Conservation (phyloP, 2,329 filamentous ascomycete genomes). For the Ascochyta fabae region DNA sequence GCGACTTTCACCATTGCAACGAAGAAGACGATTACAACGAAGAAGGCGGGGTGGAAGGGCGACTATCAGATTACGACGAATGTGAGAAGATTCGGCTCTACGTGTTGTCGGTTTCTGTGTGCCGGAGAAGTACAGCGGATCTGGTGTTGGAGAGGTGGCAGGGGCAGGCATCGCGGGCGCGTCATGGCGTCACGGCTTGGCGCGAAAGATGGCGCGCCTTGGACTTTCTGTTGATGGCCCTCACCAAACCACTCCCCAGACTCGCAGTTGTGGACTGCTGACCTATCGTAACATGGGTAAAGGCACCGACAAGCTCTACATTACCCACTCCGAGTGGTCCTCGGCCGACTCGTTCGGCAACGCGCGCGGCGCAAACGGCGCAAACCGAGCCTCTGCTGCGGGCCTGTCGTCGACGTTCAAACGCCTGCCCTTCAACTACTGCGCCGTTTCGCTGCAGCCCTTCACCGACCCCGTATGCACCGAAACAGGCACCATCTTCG, state of each 20-base stretch:
- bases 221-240: slow-evolving; percentile 14
- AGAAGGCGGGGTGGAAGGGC: too few species aligned
- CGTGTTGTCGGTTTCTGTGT: too few species aligned
- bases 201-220: not conserved
- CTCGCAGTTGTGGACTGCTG: slow-evolving; percentile 4
- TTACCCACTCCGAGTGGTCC: slow-evolving; percentile 98
- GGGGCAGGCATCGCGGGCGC: not conserved
- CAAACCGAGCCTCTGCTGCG: slow-evolving; percentile 58
- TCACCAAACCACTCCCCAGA: not conserved
- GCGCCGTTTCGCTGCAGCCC: slow-evolving; percentile 92
- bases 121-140: too few species aligned
- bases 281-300: slow-evolving; percentile 42
- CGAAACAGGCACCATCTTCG: slow-evolving; percentile 84
- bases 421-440: slow-evolving; percentile 96
- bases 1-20: too few species aligned
- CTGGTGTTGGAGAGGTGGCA: not conserved
- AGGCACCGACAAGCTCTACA: slow-evolving; percentile 59
- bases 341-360: slow-evolving; percentile 88
- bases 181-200: not conserved
- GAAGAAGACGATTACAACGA: too few species aligned
- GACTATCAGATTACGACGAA: too few species aligned
- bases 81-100: too few species aligned
- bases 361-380: slow-evolving; percentile 72
- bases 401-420: slow-evolving; percentile 71
- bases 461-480: slow-evolving; percentile 97